Evolutionary conservation across 192 early-diverging fungal genomes (phyloP), one percentile per base, ranked within the genome.

Genomic region (Physocladia obscura): DNA sequence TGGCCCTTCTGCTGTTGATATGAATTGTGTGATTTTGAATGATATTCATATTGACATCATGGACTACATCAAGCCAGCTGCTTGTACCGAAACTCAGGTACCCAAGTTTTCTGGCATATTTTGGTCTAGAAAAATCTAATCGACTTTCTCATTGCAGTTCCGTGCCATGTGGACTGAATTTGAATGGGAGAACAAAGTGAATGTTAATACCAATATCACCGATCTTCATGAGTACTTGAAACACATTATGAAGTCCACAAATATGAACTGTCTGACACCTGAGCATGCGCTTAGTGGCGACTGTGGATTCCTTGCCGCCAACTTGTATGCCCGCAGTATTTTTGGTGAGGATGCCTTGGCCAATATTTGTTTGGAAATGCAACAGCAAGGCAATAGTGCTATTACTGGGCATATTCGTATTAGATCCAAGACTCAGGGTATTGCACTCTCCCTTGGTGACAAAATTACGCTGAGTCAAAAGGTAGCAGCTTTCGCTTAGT

Each of bases 181-280:
- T 82, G 97, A 99, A 77, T 99, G 97, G 97, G 97, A 99, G 78
- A 99, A 99, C 84, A 98, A 98, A 86, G 94, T 99, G 64, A 94
- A 94, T 58, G 96, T 97, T 68, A 92, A 93, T 69, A 97, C 96
- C 4, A 94, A 90, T 51, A 90, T 93, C 65, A 92, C 90, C 50
- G 92, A 98, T 74, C 79, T 98, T 40, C 85, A 90, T 73, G 81
- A 81, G 37, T 99, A 96, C 74, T 80, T 99, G 13, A 77, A 91
- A 37, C 95, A 98, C 72, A 93, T 99, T 50, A 92, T 97, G 87
- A 90, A 91, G 75, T 89, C 90, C 1, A 98, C 97, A 32, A 98
- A 99, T 78, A 95, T 99, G 94, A 89, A 87, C n/a, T 99, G 97
- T 76, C 76, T 99, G 58, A 99, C 96, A 4, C 96, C 97, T 0